Base-by-base conservation (phyloP, 352 stramenopile species). In the Globisporangium spinosum region DNA sequence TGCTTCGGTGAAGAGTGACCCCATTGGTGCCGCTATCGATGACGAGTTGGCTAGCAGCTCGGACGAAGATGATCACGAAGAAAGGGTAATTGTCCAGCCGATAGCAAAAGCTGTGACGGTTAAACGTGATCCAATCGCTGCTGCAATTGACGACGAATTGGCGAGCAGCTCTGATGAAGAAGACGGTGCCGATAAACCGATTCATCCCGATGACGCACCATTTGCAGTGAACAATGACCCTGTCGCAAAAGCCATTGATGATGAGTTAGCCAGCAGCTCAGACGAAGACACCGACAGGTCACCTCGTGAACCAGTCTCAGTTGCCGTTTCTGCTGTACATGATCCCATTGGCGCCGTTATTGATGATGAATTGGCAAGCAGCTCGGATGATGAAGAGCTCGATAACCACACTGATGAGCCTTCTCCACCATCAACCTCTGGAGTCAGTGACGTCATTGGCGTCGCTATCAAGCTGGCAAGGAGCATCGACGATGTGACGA, bases 21-120 rank as follows among this genome's bases (percentile, higher is more conserved):
- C 51, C 4, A 79, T 81, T 29, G 77, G 77, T 13, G 77, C 77
- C 20, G 77, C 77, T 35, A 61, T 83, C 3, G 74, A 83, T 47
- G 68, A 71, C 27, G 77, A 79, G 45, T 76, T 83, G 32, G 74
- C 47, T 10, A 55, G n/a, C 47, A 55, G 47, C 47, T 55, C 47
- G 5, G 47, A 55, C 13, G 47, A 55, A 55, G 47, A 55, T 6
- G n/a, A 55, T 15, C n/a, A 10, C 6, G n/a, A 8, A 22, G 47
- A 23, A 54, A 25, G 20, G 1, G 4, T 9, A 40, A 40, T 25
- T 27, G 47, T 54, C 8, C n/a, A 22, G 12, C 10, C 47, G 12
- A 10, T 12, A 17, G 47, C 47, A 9, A 29, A 27, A 13, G 7
- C 47, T 15, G 7, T 27, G 7, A 29, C 47, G 47, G 47, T 17